Evolutionary conservation across 352 stramenopile genomes (phyloP).

Genomic region (Globisporangium takayamanum): DNA sequence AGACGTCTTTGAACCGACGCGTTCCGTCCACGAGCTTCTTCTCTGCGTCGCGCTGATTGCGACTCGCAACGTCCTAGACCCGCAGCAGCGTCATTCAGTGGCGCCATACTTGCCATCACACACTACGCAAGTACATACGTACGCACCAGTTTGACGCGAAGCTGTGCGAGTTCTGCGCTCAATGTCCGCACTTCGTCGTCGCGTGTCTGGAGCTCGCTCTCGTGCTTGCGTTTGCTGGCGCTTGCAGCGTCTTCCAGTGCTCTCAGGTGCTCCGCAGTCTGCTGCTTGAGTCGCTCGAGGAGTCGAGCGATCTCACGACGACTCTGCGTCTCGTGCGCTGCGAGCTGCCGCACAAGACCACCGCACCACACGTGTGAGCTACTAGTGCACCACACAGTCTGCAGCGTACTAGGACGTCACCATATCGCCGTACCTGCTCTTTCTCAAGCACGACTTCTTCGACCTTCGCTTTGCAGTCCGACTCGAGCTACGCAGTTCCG

Average conservation of each 20-base stretch:
- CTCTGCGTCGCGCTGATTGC: conserved; percentile 51
- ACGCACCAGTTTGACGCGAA: conserved; percentile 46
- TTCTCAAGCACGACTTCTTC: conserved; percentile 71
- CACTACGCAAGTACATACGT: background rate
- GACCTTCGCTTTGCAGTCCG: conserved; percentile 59
- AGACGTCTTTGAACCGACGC: conserved; percentile 31
- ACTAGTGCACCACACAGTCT: background rate
- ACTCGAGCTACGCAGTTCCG: conserved; percentile 39
- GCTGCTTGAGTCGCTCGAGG: conserved; percentile 40
- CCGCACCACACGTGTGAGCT: background rate
- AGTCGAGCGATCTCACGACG: conserved; percentile 65
- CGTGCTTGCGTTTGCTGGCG: conserved; percentile 26
- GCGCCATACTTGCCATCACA: background rate
- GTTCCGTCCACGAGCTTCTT: conserved; percentile 34
- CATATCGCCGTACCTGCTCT: conserved; percentile 41
- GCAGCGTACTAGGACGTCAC: background rate
- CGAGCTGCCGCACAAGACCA: conserved; percentile 22
- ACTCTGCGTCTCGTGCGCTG: conserved; percentile 53
- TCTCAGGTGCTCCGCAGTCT: conserved; percentile 48
- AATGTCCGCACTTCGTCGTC: conserved; percentile 49
- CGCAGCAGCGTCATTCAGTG: background rate
- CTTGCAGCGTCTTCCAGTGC: conserved; percentile 30
- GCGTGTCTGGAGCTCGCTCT: conserved; percentile 32
- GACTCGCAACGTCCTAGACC: conserved; percentile 27
- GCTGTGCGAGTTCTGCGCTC: conserved; percentile 36